phyloP scores from a whole-genome alignment of 2,329 filamentous ascomycete species.

The Didymella sp. region DNA sequence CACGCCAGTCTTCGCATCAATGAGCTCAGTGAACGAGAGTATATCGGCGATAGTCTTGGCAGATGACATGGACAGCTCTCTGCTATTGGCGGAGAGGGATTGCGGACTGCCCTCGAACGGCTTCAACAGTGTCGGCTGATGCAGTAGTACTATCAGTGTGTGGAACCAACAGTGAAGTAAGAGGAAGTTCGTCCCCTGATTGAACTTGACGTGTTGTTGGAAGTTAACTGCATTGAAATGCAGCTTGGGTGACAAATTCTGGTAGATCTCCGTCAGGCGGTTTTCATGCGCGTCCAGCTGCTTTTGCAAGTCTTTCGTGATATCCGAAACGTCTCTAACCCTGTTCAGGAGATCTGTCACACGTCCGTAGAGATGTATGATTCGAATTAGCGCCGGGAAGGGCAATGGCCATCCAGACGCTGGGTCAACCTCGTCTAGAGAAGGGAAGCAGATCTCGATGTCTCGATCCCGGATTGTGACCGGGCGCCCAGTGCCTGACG shows the following conservation, averaged over 20 bases:
- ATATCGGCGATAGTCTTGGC: slow-evolving; percentile 94
- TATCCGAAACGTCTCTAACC: slow-evolving; percentile 74
- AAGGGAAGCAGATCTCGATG: slow-evolving; percentile 77
- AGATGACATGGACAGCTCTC: slow-evolving; percentile 83
- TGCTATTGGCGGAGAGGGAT: slow-evolving; percentile 79
- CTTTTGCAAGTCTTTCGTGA: slow-evolving; percentile 76
- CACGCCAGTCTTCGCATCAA: slow-evolving; percentile 84
- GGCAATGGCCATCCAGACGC: slow-evolving; percentile 75
- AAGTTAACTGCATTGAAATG: slow-evolving; percentile 89
- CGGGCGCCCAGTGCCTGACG: slow-evolving; percentile 82
- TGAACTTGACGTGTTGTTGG: slow-evolving; percentile 79
- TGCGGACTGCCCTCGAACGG: slow-evolving; percentile 74
- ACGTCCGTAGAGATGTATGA: slow-evolving; percentile 84
- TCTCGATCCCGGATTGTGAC: slow-evolving; percentile 85
- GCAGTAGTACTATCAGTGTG: slow-evolving; percentile 81
- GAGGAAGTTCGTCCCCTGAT: slow-evolving; percentile 86
- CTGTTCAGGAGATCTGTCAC: slow-evolving; percentile 86
- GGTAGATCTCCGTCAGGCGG: slow-evolving; percentile 76
- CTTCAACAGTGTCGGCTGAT: slow-evolving; percentile 82
- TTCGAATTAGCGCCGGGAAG: slow-evolving; percentile 80
- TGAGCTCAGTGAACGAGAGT: slow-evolving; percentile 81
- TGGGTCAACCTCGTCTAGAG: slow-evolving; percentile 59
- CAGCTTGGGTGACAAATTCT: slow-evolving; percentile 74
- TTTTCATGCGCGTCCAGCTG: slow-evolving; percentile 79
- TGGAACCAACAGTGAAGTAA: slow-evolving; percentile 90